phyloP scores from a whole-genome alignment of 163 green algal species.

The Prototheca wickerhamii region DNA sequence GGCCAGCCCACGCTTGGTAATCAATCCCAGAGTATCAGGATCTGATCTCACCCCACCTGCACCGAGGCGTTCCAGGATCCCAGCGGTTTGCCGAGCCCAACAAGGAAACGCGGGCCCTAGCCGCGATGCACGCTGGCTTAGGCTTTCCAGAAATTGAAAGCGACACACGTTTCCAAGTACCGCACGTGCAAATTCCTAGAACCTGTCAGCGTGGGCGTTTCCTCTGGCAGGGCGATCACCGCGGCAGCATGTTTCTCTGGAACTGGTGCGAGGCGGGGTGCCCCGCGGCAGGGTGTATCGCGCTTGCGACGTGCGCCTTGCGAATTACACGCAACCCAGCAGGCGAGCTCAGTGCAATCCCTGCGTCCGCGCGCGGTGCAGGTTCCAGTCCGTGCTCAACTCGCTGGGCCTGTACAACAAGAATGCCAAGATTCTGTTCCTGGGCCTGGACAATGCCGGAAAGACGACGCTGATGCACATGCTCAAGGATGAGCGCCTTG shows the following conservation, averaged over 20 bases:
- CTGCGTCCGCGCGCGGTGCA: slow-evolving; percentile 20
- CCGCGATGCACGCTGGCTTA: no score
- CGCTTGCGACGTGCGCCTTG: neutral
- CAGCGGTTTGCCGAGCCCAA: no score
- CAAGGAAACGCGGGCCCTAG: no score
- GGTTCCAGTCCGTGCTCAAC: slow-evolving; percentile 94
- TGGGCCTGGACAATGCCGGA: slow-evolving; percentile 92
- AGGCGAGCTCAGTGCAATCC: neutral
- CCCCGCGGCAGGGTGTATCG: no score
- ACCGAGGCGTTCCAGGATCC: no score
- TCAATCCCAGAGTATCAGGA: no score
- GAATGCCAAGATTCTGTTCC: slow-evolving; percentile 98
- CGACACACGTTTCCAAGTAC: no score
- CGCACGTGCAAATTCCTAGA: no score
- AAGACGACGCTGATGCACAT: slow-evolving; percentile 99
- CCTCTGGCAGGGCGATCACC: neutral
- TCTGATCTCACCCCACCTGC: no score
- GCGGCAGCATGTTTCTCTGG: slow-evolving; percentile 21
- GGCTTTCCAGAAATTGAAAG: no score
- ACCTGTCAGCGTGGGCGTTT: neutral
- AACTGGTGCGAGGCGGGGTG: slow-evolving; percentile 21
- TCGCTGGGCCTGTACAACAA: slow-evolving; percentile 96
- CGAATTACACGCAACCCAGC: neutral
- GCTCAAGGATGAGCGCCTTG: slow-evolving; percentile 96
- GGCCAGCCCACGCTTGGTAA: no score